Percentiles rank a stretch among this genome's conserved stretches.
Conservation (phyloP, 306 rosid species). For the Lupinus albus region DNA sequence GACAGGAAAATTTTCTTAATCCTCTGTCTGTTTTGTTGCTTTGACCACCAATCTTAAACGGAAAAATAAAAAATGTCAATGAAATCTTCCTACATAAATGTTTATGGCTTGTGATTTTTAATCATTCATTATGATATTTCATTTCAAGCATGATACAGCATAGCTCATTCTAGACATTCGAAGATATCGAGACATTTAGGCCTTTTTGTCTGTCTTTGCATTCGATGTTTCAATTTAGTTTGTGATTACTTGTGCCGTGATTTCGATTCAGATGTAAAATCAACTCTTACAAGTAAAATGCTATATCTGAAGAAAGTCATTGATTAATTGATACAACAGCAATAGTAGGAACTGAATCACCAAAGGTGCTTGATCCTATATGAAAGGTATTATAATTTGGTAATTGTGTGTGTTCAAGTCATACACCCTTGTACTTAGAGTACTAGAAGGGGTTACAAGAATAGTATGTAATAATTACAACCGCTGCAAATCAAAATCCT, state of each 20-base stretch:
- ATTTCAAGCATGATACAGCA: background rate
- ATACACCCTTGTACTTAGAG: too few relatives aligned
- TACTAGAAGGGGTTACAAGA: too few relatives aligned
- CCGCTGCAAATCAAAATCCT: too few relatives aligned
- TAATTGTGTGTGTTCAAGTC: too few relatives aligned
- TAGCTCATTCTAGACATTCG: constrained; percentile 8
- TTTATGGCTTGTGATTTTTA: background rate
- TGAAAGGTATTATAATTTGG: too few relatives aligned
- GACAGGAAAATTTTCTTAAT: constrained; percentile 9
- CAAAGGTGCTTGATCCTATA: constrained; percentile 8
- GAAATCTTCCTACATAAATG: constrained; percentile 2
- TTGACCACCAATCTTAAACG: constrained; percentile 10
- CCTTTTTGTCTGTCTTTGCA: constrained; percentile 1
- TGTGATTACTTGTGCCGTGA: constrained; percentile 14
- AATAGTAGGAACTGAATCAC: constrained; percentile 27
- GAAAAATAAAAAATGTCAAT: background rate
- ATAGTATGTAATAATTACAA: too few relatives aligned
- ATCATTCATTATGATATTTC: background rate
- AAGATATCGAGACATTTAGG: constrained; percentile 3
- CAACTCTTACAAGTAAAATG: constrained; percentile 2
- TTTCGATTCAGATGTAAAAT: constrained; percentile 1
- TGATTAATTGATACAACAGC: constrained; percentile 7
- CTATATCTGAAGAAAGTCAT: constrained; percentile 31
- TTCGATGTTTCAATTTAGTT: constrained; percentile 27
- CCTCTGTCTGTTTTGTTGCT: constrained; percentile 15